These are phyloP conservation scores for Dipteronia sinensis DNA, from an alignment of 345 rosid species.

Conservation along the genomic window DNA sequence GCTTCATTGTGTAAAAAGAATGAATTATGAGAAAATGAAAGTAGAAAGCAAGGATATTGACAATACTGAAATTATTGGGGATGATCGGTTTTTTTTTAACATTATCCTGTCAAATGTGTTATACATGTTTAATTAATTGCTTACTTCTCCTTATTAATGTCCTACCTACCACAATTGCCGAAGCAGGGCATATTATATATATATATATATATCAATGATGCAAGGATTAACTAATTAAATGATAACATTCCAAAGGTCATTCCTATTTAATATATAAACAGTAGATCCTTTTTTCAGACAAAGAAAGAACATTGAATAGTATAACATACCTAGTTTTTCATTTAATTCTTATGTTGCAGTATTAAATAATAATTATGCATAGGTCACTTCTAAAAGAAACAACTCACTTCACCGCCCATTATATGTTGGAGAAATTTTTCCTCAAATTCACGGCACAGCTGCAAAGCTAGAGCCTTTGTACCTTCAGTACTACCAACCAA, in stretches of 20 bases:
- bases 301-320: background rate
- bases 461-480: slow-evolving; percentile 94
- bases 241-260: background rate
- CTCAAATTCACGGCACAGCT: slow-evolving; percentile 98
- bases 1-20: no score
- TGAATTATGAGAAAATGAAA: no score
- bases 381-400: slow-evolving; percentile 14
- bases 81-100: no score
- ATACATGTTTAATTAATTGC: background rate
- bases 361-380: background rate
- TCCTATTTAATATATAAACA: background rate
- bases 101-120: no score
- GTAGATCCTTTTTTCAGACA: background rate
- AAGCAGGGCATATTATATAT: background rate
- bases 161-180: background rate
- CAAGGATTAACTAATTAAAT: background rate
- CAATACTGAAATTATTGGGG: no score
- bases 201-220: background rate
- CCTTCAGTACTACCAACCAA: slow-evolving; percentile 89
- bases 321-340: background rate
- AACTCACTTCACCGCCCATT: slow-evolving; percentile 88
- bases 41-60: no score
- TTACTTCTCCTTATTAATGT: background rate
- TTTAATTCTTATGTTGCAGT: background rate
- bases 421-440: slow-evolving; percentile 95